These are phyloP conservation scores for Boletus insuetus DNA, from an alignment of 768 basidiomycete species.

Conservation along the genomic window DNA sequence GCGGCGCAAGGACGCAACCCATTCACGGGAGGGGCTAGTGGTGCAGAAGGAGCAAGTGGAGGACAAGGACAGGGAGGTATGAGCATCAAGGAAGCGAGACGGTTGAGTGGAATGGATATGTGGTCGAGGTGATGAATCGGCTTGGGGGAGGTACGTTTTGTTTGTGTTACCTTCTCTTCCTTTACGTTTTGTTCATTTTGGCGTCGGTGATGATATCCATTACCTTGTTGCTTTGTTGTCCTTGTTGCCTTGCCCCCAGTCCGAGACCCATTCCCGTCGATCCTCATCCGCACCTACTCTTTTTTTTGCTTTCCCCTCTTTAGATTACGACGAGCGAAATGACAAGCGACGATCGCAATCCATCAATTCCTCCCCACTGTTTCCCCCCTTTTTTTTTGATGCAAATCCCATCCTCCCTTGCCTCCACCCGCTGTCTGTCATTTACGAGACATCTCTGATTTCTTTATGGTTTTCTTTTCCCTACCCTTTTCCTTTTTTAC, in stretches of 20 bases:
- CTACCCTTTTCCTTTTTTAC: not conserved
- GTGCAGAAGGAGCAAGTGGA: conserved; percentile 23
- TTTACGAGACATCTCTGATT: conserved; percentile 21
- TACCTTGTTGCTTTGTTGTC: conserved; percentile 2
- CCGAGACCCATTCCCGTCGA: not conserved
- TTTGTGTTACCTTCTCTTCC: not conserved
- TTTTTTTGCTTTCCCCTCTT: not conserved
- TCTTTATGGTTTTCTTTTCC: conserved; percentile 3
- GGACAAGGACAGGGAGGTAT: conserved; percentile 21
- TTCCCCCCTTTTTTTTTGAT: too few relatives aligned
- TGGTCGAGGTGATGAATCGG: conserved; percentile 62
- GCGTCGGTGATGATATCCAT: conserved; percentile 13
- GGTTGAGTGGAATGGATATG: conserved; percentile 64
- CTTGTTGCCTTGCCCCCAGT: not conserved
- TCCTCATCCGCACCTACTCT: not conserved
- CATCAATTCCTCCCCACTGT: not conserved
- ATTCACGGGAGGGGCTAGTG: conserved; percentile 33
- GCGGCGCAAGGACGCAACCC: conserved; percentile 43
- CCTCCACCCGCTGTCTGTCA: conserved; percentile 1
- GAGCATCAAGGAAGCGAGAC: conserved; percentile 53
- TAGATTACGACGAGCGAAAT: conserved; percentile 5
- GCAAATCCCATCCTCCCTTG: not conserved
- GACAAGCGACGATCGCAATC: conserved; percentile 2
- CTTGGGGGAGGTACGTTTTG: not conserved
- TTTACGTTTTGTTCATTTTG: not conserved